Conservation (phyloP, 2,329 filamentous ascomycete species). For the Aspergillus vadensis region DNA sequence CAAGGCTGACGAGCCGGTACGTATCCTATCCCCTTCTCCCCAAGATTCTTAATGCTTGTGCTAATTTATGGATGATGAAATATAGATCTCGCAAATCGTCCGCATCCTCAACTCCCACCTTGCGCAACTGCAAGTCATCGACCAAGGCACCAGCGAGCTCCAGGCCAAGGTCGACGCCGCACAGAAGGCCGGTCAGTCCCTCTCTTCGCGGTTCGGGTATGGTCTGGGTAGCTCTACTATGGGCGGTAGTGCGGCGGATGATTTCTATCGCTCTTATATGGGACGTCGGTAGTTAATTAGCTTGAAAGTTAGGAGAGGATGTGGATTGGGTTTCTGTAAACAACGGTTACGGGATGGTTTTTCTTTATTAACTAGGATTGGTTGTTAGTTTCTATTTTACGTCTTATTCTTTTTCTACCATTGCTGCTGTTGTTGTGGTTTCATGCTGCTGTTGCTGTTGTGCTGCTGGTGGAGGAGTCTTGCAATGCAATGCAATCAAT, state of each 20-base stretch:
- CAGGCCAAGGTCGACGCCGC: conserved; percentile 80
- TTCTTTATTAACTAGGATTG: background rate
- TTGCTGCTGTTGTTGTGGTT: background rate
- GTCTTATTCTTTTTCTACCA: background rate
- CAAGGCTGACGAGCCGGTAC: conserved; percentile 84
- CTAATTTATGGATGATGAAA: no score
- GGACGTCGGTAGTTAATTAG: conserved; percentile 60
- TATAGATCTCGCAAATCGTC: conserved; percentile 87
- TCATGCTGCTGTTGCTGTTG: background rate
- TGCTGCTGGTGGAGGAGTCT: background rate
- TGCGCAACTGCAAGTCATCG: conserved; percentile 88
- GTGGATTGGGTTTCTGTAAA: background rate
- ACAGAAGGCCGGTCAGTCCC: conserved; percentile 71
- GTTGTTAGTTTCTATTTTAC: background rate
- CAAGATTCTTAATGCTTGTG: background rate
- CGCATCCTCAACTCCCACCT: conserved; percentile 92
- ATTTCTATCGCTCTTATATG: conserved; percentile 88
- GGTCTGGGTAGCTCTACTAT: conserved; percentile 39
- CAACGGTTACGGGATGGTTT: conserved; percentile 9
- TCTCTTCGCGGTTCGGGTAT: conserved; percentile 47
- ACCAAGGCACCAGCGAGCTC: conserved; percentile 76
- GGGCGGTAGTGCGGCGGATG: conserved; percentile 63
- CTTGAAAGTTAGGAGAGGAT: background rate
- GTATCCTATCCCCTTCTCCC: conserved; percentile 45
- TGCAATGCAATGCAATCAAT: background rate